These are phyloP conservation scores for Microcyclospora pomicola DNA, from an alignment of 2,329 filamentous ascomycete genomes.

Conservation along the genomic window DNA sequence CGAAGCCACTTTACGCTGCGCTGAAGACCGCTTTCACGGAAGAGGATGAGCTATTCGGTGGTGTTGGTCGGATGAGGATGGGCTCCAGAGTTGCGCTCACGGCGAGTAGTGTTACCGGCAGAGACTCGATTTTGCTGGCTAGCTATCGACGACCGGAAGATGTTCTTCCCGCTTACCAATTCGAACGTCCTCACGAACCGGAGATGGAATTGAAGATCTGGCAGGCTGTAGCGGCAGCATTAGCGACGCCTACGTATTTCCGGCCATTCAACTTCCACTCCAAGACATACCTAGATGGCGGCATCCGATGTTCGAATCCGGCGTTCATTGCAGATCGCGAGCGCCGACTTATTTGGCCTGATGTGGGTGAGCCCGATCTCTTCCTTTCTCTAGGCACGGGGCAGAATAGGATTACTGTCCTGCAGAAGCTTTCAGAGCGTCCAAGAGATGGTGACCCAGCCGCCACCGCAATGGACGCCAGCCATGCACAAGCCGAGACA, in stretches of 20 bases:
- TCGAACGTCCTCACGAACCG: constrained; percentile 27
- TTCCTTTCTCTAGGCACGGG: constrained; percentile 24
- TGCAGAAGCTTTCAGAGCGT: constrained; percentile 16
- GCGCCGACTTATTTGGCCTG: constrained; percentile 22
- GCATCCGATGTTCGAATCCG: constrained; percentile 38
- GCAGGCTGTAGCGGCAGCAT: constrained; percentile 39
- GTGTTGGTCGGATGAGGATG: constrained; percentile 10
- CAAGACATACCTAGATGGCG: constrained; percentile 38
- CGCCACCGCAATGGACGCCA: constrained; percentile 1
- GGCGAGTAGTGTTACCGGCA: constrained; percentile 27
- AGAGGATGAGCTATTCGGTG: constrained; percentile 18
- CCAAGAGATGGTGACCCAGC: constrained; percentile 6
- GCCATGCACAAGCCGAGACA: constrained; percentile 4
- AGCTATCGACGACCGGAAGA: constrained; percentile 31
- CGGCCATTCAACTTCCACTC: constrained; percentile 36
- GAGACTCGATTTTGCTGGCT: constrained; percentile 28
- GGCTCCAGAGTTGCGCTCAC: constrained; percentile 30
- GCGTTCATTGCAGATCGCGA: constrained; percentile 37
- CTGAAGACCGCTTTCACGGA: constrained; percentile 27
- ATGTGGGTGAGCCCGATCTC: constrained; percentile 20
- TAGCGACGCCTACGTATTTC: constrained; percentile 38
- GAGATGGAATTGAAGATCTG: constrained; percentile 33
- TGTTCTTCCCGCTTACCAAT: constrained; percentile 21
- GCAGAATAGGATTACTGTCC: constrained; percentile 18
- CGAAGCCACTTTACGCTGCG: constrained; percentile 21